Evolutionary conservation across 345 rosid species (phyloP), one percentile per base, ranked within the genome.

Genomic region (Populus davidiana): DNA sequence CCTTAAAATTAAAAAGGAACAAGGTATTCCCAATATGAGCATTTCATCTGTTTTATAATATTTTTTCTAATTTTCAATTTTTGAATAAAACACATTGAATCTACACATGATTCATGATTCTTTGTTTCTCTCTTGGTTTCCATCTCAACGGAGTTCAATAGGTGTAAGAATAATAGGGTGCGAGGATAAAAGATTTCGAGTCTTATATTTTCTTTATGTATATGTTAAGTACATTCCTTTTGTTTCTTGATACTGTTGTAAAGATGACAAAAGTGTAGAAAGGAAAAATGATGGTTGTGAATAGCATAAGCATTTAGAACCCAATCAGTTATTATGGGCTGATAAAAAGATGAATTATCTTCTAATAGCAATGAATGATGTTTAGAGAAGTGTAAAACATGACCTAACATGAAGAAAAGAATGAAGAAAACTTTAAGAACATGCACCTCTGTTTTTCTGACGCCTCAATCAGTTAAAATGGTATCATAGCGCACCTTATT

Each of bases 1-100:
- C 98, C 85, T 82, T 96, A 70, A 93, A 90, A 84, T 36, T 93
- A 88, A 93, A 88, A 85, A 89, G 43, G 39, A 84, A 80, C 80
- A 90, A 93, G 94, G 99, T 95, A 86, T n/a, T 52, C 27, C 67
- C 50, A 11, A 20, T 27, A 44, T 50, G 2, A 8, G 27, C 43
- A 38, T 73, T 61, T 50, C 33, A 25, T 11, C 20, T 9, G 65
- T 73, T 49, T 36, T 17, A 11, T 73, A 49, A 20, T 33, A 59
- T 29, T 31, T 62, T 50, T 61, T 14, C 8, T 23, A 62, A 9
- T 68, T 62, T 69, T 16, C 5, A 21, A 35, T 5, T 6, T 70
- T 70, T 70, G 33, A 18, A n/a, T 23, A 43, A 25, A 39, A 8
- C 47, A 39, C 67, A 23, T 8, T 20, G 47, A 20, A 72, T 54